Base-by-base conservation (phyloP, 805 yeast genomes). In the Cyberlindnera maclurae region DNA sequence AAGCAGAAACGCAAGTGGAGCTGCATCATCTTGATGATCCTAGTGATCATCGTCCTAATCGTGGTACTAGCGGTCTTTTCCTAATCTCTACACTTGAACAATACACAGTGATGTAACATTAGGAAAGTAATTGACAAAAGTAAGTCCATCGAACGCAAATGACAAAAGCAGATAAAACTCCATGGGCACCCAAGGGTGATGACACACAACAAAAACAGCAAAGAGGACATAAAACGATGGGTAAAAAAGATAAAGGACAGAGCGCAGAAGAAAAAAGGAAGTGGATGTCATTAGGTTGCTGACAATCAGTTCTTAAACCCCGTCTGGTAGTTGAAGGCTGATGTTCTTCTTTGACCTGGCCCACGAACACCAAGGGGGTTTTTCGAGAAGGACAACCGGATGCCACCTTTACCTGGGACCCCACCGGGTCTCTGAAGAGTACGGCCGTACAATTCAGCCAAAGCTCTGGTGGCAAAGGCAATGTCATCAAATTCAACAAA, bases 401-500 rank as follows among this genome's bases (percentile, higher is more conserved):
- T 90, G 20, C 98, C 98, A 29, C 97, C 97, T 59, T 93, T 93
- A 29, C 79, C 79, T 39, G 68, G 72, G 34, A 72, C 63, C 26
- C 78, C 79, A 37, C 79, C 79, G 4, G 86, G 75, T 55, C 96
- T 74, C 24, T 95, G 94, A 52, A 93, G 71, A 10, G 93, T 87
- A 46, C 93, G 72, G 12, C 98, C 98, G 57, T 93, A 93, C 35
- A 93, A 67, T 62, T 89, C 96, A 26, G 95, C 95, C 43, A 93
- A 68, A 0, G 97, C 97, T 52, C 86, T 73, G 2, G 97, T 87
- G 1, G 98, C 98, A 62, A 77, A 82, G 3, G 83, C 80, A 37
- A 93, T 95, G 59, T 90, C 97, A 52, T 93, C 98, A 65, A 93
- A 93, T 67, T 93, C 98, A 39, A 93, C 98, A 70, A 93, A 93